These are phyloP conservation scores for Heterobasidion irregulare DNA, from an alignment of 1,284 basidiomycete species.

Conservation along the genomic window DNA sequence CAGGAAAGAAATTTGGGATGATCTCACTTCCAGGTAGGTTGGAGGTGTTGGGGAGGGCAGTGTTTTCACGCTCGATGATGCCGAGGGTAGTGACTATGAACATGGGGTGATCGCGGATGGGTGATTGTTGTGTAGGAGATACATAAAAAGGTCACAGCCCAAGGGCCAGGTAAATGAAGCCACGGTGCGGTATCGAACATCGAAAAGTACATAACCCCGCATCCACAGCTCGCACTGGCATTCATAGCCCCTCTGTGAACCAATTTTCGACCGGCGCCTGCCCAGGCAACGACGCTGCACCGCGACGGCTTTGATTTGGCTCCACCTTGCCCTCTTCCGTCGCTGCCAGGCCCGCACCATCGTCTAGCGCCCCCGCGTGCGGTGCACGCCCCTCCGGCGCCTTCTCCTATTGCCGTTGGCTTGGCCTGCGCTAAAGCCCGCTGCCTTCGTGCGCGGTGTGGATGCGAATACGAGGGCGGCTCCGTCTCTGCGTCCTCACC, in stretches of 20 bases:
- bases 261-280: constrained; percentile 4
- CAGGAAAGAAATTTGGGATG: no score
- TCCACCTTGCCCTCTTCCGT: constrained; percentile 10
- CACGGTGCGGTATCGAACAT: no score
- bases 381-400: constrained; percentile 48
- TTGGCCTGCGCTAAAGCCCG: constrained; percentile 32
- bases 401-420: constrained; percentile 63
- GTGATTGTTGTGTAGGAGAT: no score
- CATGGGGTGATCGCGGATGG: no score
- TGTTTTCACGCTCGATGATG: no score
- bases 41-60: no score
- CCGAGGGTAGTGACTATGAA: no score
- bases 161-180: no score
- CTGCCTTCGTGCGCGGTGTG: constrained; percentile 12
- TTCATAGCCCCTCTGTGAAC: constrained; percentile 1
- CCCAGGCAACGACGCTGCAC: not conserved
- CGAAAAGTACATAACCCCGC: no score
- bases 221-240: not conserved
- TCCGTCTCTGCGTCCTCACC: constrained; percentile 27
- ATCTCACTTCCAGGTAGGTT: no score
- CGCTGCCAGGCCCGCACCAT: constrained; percentile 12
- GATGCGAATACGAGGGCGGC: constrained; percentile 38
- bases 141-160: no score
- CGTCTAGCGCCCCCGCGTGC: constrained; percentile 17
- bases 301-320: not conserved